phyloP scores from a whole-genome alignment of 257 asterid species.

The Fraxinus anomala region DNA sequence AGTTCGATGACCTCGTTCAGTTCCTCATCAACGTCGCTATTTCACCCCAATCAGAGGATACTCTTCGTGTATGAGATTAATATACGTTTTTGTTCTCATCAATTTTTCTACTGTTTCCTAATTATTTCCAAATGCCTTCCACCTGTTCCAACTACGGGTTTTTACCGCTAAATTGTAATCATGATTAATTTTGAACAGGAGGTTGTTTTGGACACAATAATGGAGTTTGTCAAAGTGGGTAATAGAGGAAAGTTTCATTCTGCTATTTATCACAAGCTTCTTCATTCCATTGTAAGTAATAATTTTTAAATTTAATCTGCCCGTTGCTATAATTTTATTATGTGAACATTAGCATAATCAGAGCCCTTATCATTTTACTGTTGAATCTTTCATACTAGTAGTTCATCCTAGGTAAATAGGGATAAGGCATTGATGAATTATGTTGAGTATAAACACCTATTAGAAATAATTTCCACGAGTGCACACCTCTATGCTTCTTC shows the following conservation, averaged over 20 bases:
- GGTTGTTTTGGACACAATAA: constrained; percentile 67
- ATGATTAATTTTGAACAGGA: constrained; percentile 45
- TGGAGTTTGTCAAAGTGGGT: constrained; percentile 93
- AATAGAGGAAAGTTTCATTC: constrained; percentile 79
- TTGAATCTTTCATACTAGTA: not conserved
- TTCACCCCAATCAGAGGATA: constrained; percentile 49
- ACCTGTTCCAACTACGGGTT: not conserved
- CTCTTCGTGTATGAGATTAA: constrained; percentile 50
- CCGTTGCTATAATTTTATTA: not conserved
- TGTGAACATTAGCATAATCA: not conserved
- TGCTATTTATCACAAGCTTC: constrained; percentile 69
- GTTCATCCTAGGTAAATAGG: not conserved
- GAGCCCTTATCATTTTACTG: not conserved
- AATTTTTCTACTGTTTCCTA: not conserved
- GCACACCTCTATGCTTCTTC: not conserved
- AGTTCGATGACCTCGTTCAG: constrained; percentile 58
- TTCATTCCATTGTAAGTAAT: constrained; percentile 58
- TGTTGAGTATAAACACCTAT: not conserved
- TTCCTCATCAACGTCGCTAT: constrained; percentile 45
- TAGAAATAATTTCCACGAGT: not conserved
- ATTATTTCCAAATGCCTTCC: not conserved
- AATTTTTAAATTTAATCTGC: not conserved
- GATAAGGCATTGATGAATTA: not conserved
- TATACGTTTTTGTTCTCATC: not conserved
- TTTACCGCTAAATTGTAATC: not conserved